Evolutionary conservation across 2,329 filamentous ascomycete species (phyloP).

Genomic region (Ascochyta lentis): DNA sequence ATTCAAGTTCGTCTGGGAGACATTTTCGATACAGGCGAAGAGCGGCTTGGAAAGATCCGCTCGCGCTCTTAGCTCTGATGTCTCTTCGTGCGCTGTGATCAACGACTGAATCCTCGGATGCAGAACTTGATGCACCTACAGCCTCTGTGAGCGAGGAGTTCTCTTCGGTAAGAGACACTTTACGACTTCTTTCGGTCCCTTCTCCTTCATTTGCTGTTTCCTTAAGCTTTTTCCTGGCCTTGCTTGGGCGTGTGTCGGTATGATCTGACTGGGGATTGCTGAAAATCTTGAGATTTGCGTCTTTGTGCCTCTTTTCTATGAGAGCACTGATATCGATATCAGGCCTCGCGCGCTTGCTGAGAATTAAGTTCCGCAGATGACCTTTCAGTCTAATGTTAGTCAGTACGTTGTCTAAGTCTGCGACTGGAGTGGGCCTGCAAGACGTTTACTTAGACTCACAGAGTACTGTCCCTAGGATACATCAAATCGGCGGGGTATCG

Average conservation of each 20-base stretch:
- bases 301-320: slow-evolving; percentile 2
- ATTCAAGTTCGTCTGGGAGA: neutral
- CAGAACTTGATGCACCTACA: neutral
- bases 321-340: neutral
- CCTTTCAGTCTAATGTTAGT: neutral
- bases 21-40: slow-evolving; percentile 13
- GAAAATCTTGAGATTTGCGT: neutral
- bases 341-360: neutral
- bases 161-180: neutral
- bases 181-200: neutral
- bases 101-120: neutral
- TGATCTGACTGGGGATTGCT: neutral
- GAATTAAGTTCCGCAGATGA: neutral
- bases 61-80: neutral
- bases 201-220: neutral
- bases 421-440: no score
- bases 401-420: neutral
- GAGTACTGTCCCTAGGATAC: slow-evolving; percentile 11
- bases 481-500: slow-evolving; percentile 17
- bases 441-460: neutral
- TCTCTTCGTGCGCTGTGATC: neutral
- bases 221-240: neutral
- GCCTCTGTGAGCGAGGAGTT: neutral
- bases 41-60: slow-evolving; percentile 7
- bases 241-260: no score